These are phyloP conservation scores for Marasmius oreades DNA, from an alignment of 1,284 basidiomycete genomes.

Conservation along the genomic window DNA sequence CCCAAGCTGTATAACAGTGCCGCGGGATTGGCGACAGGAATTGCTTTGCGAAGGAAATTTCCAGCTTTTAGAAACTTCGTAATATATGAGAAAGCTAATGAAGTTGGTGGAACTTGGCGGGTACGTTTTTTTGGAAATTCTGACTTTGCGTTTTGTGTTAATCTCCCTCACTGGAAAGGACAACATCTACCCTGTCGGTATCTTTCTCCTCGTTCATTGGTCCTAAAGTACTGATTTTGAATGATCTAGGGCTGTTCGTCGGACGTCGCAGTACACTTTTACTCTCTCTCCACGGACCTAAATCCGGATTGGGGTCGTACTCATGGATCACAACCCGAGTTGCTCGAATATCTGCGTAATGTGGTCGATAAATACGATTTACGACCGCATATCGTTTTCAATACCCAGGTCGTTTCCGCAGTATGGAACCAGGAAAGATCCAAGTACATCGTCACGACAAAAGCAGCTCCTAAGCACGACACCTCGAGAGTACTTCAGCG, in stretches of 20 bases:
- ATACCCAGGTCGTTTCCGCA: conserved; percentile 33
- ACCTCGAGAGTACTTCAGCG: neutral
- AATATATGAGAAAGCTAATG: conserved; percentile 32
- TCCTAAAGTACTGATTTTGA: conserved; percentile 13
- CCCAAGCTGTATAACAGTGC: conserved; percentile 4
- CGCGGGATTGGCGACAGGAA: conserved; percentile 28
- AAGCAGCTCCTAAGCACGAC: conserved; percentile 7
- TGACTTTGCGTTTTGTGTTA: neutral
- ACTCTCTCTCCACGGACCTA: conserved; percentile 34
- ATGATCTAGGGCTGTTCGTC: conserved; percentile 30
- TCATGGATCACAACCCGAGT: conserved; percentile 28
- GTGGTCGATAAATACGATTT: conserved; percentile 30
- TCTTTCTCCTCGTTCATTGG: neutral
- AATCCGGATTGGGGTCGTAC: conserved; percentile 32
- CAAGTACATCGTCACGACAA: conserved; percentile 30
- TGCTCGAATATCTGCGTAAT: conserved; percentile 31
- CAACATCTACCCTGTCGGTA: conserved; percentile 30
- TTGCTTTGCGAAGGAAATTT: conserved; percentile 29
- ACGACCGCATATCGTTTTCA: conserved; percentile 25
- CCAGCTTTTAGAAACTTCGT: conserved; percentile 26
- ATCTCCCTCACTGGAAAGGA: conserved; percentile 18
- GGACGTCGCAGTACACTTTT: conserved; percentile 31
- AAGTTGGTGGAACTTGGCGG: conserved; percentile 37
- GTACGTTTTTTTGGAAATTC: conserved; percentile 20
- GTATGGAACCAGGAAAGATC: conserved; percentile 36